Conservation (phyloP, 2,329 filamentous ascomycete genomes). For the Microsporum ferrugineum region DNA sequence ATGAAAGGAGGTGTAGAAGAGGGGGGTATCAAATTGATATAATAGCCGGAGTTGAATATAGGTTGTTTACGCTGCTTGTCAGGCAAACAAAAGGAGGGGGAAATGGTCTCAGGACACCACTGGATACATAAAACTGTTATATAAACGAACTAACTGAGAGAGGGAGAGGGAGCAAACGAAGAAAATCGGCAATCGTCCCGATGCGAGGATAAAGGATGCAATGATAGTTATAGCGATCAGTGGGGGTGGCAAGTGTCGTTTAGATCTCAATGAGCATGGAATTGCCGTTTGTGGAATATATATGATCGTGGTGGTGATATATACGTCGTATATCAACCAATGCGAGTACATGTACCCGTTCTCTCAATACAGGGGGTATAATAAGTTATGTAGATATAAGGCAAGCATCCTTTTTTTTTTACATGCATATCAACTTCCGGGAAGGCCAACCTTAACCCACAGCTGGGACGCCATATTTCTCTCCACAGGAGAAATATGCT, state of each 20-base stretch:
- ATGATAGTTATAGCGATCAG: neutral
- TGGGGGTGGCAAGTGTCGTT: neutral
- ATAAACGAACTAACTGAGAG: neutral
- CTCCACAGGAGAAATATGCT: neutral
- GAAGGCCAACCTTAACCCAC: neutral
- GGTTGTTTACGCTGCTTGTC: neutral
- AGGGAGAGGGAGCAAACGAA: neutral
- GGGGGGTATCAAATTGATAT: neutral
- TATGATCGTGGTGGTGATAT: neutral
- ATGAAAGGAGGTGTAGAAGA: neutral
- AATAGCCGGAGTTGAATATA: neutral
- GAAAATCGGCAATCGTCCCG: neutral
- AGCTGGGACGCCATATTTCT: neutral
- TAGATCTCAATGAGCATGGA: neutral
- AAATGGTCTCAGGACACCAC: neutral
- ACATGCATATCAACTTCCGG: slow-evolving; percentile 1
- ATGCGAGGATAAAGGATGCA: neutral
- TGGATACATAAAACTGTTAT: neutral
- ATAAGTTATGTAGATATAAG: neutral
- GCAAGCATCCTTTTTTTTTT: neutral
- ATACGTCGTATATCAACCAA: neutral
- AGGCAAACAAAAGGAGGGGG: neutral
- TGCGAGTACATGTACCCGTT: neutral
- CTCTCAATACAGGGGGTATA: neutral
- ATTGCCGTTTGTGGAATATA: neutral